Percentiles rank a stretch among this genome's conserved stretches.
Evolutionary conservation across 164 flowering plant genomes (phyloP).

Genomic region (Tinospora cordifolia): DNA sequence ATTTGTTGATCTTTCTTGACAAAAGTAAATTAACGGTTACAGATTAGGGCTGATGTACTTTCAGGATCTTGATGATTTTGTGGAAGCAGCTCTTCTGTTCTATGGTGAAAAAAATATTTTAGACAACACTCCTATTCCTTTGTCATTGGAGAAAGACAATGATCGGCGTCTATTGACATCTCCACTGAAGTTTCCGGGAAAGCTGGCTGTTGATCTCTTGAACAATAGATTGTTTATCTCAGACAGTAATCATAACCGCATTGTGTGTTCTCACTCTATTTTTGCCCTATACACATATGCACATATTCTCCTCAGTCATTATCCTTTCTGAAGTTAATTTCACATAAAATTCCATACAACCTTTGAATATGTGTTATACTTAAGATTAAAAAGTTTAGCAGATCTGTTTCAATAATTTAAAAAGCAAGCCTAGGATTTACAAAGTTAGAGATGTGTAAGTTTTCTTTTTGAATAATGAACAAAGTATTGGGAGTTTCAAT

Average conservation of each 20-base stretch:
- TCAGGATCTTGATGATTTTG: constrained; percentile 89
- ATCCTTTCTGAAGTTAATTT: neutral
- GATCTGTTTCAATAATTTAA: neutral
- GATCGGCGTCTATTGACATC: constrained; percentile 67
- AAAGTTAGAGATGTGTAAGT: neutral
- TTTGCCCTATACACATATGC: neutral
- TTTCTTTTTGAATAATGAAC: no score
- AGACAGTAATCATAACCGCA: constrained; percentile 93
- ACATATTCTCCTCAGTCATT: neutral
- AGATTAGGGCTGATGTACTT: neutral
- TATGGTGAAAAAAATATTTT: constrained; percentile 70
- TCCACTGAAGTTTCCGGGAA: constrained; percentile 94
- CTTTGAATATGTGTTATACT: neutral
- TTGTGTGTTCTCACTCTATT: constrained; percentile 40
- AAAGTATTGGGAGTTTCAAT: neutral
- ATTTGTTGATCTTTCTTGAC: neutral
- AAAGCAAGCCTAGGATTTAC: neutral
- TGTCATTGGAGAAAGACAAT: constrained; percentile 75
- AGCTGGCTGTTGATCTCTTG: constrained; percentile 69
- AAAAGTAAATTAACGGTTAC: neutral
- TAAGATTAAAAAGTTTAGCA: neutral
- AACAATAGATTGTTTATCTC: constrained; percentile 92
- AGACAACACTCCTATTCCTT: constrained; percentile 52
- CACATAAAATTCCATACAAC: neutral
- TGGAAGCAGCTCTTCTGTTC: constrained; percentile 81